phyloP scores from a whole-genome alignment of 306 rosid genomes.

The Vigna trinervia region DNA sequence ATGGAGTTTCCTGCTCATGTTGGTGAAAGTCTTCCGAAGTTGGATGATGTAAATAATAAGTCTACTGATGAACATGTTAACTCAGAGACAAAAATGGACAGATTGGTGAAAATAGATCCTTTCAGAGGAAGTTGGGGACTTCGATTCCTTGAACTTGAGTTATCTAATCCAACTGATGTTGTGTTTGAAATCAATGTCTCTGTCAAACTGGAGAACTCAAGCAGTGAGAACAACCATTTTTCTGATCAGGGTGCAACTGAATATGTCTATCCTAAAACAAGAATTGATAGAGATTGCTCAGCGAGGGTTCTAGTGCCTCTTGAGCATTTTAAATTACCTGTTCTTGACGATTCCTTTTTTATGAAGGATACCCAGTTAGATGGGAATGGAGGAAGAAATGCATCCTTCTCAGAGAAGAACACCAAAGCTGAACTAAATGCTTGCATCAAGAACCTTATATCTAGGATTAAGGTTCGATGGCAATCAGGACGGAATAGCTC shows the following conservation, averaged over 20 bases:
- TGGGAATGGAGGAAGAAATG: slow-evolving; percentile 60
- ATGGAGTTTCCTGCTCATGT: slow-evolving; percentile 99
- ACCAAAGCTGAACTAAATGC: slow-evolving; percentile 88
- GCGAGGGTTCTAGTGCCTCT: slow-evolving; percentile 94
- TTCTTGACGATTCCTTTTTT: slow-evolving; percentile 90
- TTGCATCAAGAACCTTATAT: slow-evolving; percentile 86
- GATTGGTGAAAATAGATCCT: slow-evolving; percentile 91
- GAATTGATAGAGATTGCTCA: slow-evolving; percentile 89
- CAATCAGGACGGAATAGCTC: slow-evolving; percentile 87
- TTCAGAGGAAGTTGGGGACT: slow-evolving; percentile 96
- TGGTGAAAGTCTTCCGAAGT: slow-evolving; percentile 74
- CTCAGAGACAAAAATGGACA: slow-evolving; percentile 65
- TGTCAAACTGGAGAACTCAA: slow-evolving; percentile 73
- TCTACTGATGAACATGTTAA: slow-evolving; percentile 55
- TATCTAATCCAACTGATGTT: slow-evolving; percentile 88
- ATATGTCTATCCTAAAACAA: slow-evolving; percentile 85
- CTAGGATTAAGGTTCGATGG: slow-evolving; percentile 91
- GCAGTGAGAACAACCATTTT: slow-evolving; percentile 54
- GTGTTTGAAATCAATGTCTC: slow-evolving; percentile 85
- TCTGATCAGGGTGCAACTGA: slow-evolving; percentile 65
- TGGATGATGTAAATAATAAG: slow-evolving; percentile 50
- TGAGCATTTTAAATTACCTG: slow-evolving; percentile 88
- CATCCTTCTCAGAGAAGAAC: slow-evolving; percentile 76
- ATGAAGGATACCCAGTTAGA: slow-evolving; percentile 66
- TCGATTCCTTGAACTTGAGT: slow-evolving; percentile 91